Conservation (phyloP, 1,139 yeast genomes). For the Magnusiomyces suaveolens region DNA sequence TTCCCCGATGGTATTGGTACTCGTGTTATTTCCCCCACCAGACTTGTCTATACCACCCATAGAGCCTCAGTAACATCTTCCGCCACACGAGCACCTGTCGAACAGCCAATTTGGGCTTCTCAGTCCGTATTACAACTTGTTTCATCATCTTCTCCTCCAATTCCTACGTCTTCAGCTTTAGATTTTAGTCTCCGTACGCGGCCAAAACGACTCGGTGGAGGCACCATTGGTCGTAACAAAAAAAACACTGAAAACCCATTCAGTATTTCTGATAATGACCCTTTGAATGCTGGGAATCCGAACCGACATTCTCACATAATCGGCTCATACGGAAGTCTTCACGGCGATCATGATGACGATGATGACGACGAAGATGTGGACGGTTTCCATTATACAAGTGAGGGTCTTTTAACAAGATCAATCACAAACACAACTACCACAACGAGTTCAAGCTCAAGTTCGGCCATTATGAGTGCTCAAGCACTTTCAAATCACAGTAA, state of each 20-base stretch:
- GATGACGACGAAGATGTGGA: background rate
- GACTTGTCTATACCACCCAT: constrained; percentile 20
- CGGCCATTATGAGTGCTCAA: background rate
- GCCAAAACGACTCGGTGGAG: background rate
- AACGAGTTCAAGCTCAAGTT: background rate
- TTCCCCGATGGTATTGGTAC: constrained; percentile 31
- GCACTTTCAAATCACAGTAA: background rate
- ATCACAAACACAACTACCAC: background rate
- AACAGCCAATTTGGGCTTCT: constrained; percentile 3
- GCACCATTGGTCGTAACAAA: background rate
- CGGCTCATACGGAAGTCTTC: background rate
- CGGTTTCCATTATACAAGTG: background rate
- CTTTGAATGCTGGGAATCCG: background rate
- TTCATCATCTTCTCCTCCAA: constrained; percentile 14
- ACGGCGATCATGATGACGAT: background rate
- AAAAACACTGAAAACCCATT: too few species aligned
- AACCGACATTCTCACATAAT: background rate
- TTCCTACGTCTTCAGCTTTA: constrained; percentile 9
- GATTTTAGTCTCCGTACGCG: background rate
- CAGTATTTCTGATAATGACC: background rate
- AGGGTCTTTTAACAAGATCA: background rate
- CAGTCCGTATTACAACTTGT: constrained; percentile 10
- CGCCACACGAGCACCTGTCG: background rate
- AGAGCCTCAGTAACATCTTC: background rate
- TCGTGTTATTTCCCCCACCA: constrained; percentile 27